Conservation (phyloP, 192 early-diverging fungal species). For the Lobosporangium transversale region DNA sequence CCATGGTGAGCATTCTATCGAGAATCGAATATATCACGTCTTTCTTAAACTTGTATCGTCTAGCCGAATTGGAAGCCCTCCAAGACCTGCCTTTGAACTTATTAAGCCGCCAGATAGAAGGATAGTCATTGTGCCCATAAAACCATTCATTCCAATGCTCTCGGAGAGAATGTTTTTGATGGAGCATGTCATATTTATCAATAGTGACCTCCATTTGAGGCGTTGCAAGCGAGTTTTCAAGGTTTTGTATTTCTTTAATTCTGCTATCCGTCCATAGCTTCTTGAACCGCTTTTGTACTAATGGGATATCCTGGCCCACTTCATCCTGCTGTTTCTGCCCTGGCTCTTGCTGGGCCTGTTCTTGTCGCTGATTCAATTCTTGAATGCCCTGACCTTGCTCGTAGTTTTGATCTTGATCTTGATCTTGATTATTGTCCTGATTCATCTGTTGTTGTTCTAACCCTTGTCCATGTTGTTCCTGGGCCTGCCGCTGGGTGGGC, state of each 20-base stretch:
- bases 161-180: background rate
- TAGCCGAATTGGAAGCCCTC: background rate
- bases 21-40: background rate
- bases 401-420: no score
- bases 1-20: background rate
- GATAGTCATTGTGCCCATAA: slow-evolving; percentile 16
- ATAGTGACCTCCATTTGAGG: background rate
- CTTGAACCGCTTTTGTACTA: background rate
- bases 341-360: background rate
- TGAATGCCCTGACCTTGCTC: background rate
- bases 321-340: background rate
- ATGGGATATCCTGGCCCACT: background rate
- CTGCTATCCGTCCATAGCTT: background rate
- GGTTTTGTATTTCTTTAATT: background rate
- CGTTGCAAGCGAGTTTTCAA: background rate
- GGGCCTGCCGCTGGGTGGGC: background rate
- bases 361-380: background rate
- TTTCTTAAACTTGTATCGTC: background rate
- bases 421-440: background rate
- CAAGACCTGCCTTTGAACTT: slow-evolving; percentile 1
- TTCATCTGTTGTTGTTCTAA: background rate
- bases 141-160: slow-evolving; percentile 31
- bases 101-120: slow-evolving; percentile 28
- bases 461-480: background rate
- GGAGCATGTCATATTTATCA: slow-evolving; percentile 2